These are phyloP conservation scores for Venturia pyrina DNA, from an alignment of 2,329 filamentous ascomycete species.

Conservation along the genomic window DNA sequence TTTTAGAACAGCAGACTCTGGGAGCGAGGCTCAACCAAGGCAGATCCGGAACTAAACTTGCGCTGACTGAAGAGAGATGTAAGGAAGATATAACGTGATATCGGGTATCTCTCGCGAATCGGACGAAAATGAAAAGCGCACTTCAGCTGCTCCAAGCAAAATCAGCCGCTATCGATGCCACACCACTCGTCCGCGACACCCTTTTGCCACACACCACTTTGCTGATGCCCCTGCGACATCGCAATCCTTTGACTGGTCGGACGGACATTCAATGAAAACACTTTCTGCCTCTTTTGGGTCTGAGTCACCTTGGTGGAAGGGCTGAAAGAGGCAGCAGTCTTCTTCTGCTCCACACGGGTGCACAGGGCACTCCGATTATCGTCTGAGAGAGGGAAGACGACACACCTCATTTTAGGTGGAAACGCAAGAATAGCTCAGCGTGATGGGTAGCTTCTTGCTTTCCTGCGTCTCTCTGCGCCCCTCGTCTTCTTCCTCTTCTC, in stretches of 20 bases:
- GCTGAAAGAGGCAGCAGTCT: background rate
- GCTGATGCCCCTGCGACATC: background rate
- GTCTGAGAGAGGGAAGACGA: background rate
- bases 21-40: constrained; percentile 5
- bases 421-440: background rate
- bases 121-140: background rate
- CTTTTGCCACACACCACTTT: background rate
- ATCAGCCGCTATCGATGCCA: background rate
- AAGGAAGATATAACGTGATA: background rate
- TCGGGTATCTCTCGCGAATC: constrained; percentile 4
- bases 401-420: background rate
- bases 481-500: background rate
- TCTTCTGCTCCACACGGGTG: background rate
- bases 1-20: background rate
- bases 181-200: background rate
- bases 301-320: background rate
- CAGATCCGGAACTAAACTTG: background rate
- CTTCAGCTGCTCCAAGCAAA: too few relatives aligned
- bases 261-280: background rate
- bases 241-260: background rate
- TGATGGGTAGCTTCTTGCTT: constrained; percentile 5
- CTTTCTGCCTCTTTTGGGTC: background rate
- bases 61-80: background rate
- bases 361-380: background rate
- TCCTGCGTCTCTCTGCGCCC: background rate